These are phyloP conservation scores for Eragrostis nindensis DNA, from an alignment of 176 grass and related monocot genomes.

Conservation along the genomic window DNA sequence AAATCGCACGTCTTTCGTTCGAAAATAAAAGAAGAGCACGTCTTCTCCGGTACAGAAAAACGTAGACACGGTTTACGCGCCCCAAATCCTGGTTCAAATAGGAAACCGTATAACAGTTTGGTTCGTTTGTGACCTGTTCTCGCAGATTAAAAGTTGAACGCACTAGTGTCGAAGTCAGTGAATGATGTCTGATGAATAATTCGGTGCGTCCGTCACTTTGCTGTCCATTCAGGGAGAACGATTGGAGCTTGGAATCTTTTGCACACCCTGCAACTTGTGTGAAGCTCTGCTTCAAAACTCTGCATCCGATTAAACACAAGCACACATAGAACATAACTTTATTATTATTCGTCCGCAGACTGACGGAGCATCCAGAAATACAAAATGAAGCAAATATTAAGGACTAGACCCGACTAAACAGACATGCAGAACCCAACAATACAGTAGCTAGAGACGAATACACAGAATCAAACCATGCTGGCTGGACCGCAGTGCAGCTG, in stretches of 20 bases:
- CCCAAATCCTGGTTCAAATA: no score
- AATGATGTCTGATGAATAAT: background rate
- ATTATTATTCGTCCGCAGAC: background rate
- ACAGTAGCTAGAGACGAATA: background rate
- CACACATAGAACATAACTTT: background rate
- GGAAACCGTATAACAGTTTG: no score
- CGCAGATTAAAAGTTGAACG: background rate
- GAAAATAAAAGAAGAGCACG: no score
- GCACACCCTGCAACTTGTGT: background rate
- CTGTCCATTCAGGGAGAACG: background rate
- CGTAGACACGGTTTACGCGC: no score
- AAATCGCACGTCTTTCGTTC: no score
- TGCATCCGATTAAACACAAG: background rate
- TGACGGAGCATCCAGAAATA: background rate
- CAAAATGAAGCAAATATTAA: no score
- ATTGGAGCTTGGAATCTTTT: background rate
- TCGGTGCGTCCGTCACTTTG: no score
- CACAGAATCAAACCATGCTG: background rate
- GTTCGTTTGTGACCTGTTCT: no score
- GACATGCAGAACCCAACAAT: background rate
- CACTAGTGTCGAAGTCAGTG: background rate
- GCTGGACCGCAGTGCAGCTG: no score
- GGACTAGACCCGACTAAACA: no score
- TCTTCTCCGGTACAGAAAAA: no score
- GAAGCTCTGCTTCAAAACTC: background rate